Base-by-base conservation (phyloP, 306 rosid genomes). In the Sphenostylis stenocarpa region DNA sequence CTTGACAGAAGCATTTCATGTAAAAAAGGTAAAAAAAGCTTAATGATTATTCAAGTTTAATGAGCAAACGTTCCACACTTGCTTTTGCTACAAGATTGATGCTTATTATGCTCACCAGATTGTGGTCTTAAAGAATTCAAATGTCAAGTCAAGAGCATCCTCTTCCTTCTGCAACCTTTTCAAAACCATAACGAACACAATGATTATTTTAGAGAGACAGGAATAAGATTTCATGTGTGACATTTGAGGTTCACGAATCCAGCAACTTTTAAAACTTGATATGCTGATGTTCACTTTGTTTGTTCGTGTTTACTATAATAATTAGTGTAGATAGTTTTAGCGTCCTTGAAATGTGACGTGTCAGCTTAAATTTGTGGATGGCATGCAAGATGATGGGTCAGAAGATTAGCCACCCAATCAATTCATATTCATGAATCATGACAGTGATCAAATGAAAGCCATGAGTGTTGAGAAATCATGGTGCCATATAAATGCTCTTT, bases 51-150 rank as follows among this genome's bases (percentile, higher is more conserved):
- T 47, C 57, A 71, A 84, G 79, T 76, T 72, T 47, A 77, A 28
- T 57, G 58, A 49, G 38, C 53, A 72, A 78, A 56, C 65, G 44
- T 51, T 24, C 47, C 29, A 20, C 81, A 63, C 79, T 74, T 73
- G 44, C 84, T 83, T 79, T 79, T 79, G 65, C 58, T 66, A 43
- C 64, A 52, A 78, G 49, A 83, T 38, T 12, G 43, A 38, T 68
- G 70, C 62, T 56, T 56, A 4, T 56, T 56, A 4, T 53, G 24
- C 68, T 67, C 66, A 48, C 64, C 51, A 72, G 51, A 38, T 33
- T 34, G 0, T 33, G 56, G 72, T 47, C 70, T 31, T 66, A 67
- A 66, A 73, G 68, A 72, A 62, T 52, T 60, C 9, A 73, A 55
- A 13, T n/a, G 13, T 55, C 34, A 5, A 80, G 29, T 38, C 60